These are phyloP conservation scores for Sarocladium kiliense DNA, from an alignment of 2,329 filamentous ascomycete species.

Conservation along the genomic window DNA sequence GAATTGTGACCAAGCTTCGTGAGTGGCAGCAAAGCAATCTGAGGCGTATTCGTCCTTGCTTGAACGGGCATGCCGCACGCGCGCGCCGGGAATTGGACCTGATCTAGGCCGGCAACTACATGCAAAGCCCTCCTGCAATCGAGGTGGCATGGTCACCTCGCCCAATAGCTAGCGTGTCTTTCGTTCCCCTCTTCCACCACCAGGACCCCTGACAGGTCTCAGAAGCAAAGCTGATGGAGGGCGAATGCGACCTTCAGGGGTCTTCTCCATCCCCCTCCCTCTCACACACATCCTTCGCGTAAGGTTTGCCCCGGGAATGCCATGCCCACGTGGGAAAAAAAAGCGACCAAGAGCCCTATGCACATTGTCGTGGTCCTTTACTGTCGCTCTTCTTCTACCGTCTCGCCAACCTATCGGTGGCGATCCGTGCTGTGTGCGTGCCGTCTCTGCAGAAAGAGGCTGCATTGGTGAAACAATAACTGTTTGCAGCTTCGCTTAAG, in stretches of 20 bases:
- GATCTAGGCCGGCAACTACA: not conserved
- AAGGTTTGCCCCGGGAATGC: not conserved
- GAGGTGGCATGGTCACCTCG: not conserved
- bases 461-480: conserved; percentile 3
- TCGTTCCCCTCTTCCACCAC: not conserved
- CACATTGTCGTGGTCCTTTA: not conserved
- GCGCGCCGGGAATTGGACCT: not conserved
- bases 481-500: not conserved
- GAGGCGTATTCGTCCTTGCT: too few relatives aligned
- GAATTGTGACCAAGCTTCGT: too few relatives aligned
- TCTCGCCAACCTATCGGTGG: not conserved
- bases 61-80: not conserved
- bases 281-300: not conserved
- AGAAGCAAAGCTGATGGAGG: not conserved
- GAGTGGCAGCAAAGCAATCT: too few relatives aligned
- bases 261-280: not conserved
- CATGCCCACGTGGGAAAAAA: not conserved
- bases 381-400: not conserved
- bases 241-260: not conserved
- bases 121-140: not conserved
- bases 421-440: not conserved
- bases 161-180: not conserved
- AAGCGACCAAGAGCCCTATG: not conserved
- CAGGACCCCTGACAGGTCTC: not conserved
- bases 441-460: not conserved